Conservation (phyloP, 1,284 basidiomycete genomes). For the Ustilago bromivora region DNA sequence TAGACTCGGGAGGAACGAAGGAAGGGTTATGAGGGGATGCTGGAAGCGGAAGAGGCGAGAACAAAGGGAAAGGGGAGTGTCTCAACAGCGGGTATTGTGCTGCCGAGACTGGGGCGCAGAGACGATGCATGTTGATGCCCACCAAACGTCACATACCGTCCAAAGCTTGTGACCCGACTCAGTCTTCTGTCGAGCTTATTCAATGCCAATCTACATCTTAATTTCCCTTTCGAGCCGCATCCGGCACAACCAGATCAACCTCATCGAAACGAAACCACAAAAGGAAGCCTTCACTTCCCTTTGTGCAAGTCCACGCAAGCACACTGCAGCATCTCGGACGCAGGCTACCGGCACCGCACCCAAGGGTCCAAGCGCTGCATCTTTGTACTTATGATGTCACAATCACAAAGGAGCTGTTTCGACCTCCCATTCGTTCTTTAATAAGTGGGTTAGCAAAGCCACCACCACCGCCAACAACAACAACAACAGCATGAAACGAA, state of each 20-base stretch:
- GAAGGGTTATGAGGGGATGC: background rate
- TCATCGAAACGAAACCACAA: background rate
- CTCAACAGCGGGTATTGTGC: background rate
- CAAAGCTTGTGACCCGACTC: background rate
- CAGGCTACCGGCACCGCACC: background rate
- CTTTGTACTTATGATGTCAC: background rate
- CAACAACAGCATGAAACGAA: background rate
- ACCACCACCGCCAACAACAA: background rate
- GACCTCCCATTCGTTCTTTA: background rate
- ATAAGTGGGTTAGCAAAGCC: background rate
- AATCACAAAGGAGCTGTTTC: background rate
- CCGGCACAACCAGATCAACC: background rate
- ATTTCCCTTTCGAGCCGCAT: background rate
- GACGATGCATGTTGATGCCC: constrained; percentile 33
- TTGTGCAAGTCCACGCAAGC: constrained; percentile 8
- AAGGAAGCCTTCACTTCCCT: background rate
- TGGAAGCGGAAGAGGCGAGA: background rate
- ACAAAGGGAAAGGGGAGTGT: background rate
- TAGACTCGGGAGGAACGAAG: background rate
- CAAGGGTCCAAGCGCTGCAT: background rate
- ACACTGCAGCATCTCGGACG: background rate
- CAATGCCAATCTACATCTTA: background rate
- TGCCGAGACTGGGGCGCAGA: background rate
- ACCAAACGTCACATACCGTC: constrained; percentile 14
- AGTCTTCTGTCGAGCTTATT: background rate